A percentile compares a stretch with the other conserved stretches of the same genome.
Evolutionary conservation across 768 basidiomycete genomes (phyloP).

Genomic region (Termitomyces sp.): DNA sequence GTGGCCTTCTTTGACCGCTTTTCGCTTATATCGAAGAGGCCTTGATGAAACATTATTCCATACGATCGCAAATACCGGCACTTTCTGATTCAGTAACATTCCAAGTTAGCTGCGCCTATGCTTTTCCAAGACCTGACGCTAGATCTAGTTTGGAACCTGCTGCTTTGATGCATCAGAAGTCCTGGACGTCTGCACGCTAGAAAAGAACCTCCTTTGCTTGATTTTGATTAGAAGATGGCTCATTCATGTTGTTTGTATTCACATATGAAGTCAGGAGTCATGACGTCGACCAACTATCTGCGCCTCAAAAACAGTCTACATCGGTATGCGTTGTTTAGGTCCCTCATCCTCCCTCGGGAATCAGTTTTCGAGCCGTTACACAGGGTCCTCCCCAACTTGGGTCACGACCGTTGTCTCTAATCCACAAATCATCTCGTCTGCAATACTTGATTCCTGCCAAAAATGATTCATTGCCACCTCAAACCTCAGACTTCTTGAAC

Average conservation of each 20-base stretch:
- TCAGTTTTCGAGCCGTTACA: background rate
- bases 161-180: background rate
- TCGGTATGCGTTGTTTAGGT: background rate
- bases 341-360: background rate
- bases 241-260: background rate
- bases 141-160: background rate
- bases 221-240: background rate
- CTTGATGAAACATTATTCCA: background rate
- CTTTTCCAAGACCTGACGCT: background rate
- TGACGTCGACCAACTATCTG: background rate
- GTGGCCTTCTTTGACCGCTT: background rate
- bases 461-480: background rate
- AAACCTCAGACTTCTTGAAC: background rate
- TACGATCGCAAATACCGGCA: background rate
- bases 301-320: background rate
- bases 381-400: constrained; percentile 1
- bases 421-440: background rate
- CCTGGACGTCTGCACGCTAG: background rate
- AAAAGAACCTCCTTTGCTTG: background rate
- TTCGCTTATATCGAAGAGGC: background rate
- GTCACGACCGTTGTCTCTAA: background rate
- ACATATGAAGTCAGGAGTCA: background rate
- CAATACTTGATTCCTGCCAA: background rate
- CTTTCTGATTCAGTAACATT: constrained; percentile 4
- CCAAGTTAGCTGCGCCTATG: background rate